phyloP scores from a whole-genome alignment of 371 early-diverging fungal genomes.

The Lichtheimia ornata region DNA sequence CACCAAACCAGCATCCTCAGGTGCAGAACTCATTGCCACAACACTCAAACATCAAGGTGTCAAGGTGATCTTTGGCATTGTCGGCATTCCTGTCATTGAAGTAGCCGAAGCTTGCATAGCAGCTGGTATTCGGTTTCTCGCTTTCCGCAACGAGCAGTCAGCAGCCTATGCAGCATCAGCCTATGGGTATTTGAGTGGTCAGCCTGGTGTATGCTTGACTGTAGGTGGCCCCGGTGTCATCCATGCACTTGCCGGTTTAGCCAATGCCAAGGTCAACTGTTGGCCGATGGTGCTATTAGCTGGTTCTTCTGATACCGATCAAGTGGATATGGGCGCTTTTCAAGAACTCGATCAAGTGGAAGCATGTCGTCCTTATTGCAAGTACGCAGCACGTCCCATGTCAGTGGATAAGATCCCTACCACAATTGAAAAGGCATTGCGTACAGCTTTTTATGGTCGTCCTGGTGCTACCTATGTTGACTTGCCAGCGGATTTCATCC shows the following conservation, averaged over 20 bases:
- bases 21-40: constrained; percentile 66
- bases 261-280: constrained; percentile 72
- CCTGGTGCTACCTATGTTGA: constrained; percentile 80
- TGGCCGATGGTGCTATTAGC: constrained; percentile 72
- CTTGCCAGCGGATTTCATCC: constrained; percentile 75
- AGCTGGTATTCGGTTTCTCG: constrained; percentile 75
- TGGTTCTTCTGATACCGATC: constrained; percentile 60
- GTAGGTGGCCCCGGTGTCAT: constrained; percentile 85
- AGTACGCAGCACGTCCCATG: constrained; percentile 63
- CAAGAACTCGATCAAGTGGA: constrained; percentile 81
- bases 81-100: constrained; percentile 83
- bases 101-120: constrained; percentile 73
- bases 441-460: constrained; percentile 58
- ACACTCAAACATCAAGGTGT: constrained; percentile 67
- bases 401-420: constrained; percentile 56
- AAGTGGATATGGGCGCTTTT: constrained; percentile 72
- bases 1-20: constrained; percentile 25
- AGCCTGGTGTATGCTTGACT: constrained; percentile 75
- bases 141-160: constrained; percentile 80
- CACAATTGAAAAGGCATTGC: constrained; percentile 61
- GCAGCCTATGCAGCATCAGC: constrained; percentile 78
- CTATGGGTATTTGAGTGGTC: constrained; percentile 67
- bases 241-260: constrained; percentile 74
- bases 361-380: constrained; percentile 65
- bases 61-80: constrained; percentile 76